These are phyloP conservation scores for Oryza brachyantha DNA, from an alignment of 176 grass and related monocot genomes.

Conservation along the genomic window DNA sequence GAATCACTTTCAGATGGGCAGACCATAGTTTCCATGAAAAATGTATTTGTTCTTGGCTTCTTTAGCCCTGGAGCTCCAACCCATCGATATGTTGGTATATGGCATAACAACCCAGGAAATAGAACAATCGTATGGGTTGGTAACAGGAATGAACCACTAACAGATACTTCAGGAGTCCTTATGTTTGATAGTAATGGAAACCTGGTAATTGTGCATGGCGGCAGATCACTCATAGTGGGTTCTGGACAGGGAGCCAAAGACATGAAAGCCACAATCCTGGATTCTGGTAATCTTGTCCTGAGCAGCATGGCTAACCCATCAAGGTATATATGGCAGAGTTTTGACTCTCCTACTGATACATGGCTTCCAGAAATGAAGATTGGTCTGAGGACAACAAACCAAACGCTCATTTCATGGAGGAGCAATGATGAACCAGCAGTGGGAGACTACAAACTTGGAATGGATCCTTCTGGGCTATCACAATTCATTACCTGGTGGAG, in stretches of 20 bases:
- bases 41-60: constrained; percentile 46
- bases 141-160: constrained; percentile 46
- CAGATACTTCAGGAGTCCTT: constrained; percentile 38
- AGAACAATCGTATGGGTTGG: constrained; percentile 49
- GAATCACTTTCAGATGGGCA: constrained; percentile 50
- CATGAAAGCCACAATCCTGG: constrained; percentile 18
- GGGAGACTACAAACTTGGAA: constrained; percentile 43
- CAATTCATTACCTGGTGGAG: constrained; percentile 30
- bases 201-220: constrained; percentile 32
- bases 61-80: constrained; percentile 42
- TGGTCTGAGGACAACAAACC: background rate
- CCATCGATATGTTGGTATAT: constrained; percentile 55
- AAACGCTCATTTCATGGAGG: constrained; percentile 43
- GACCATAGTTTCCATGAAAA: constrained; percentile 24
- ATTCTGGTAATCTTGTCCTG: constrained; percentile 47
- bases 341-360: constrained; percentile 47
- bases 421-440: constrained; percentile 30
- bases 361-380: constrained; percentile 46
- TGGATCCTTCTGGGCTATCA: background rate
- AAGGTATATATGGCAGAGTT: constrained; percentile 41
- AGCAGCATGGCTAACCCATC: background rate
- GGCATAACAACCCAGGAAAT: constrained; percentile 8
- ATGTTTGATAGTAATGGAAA: constrained; percentile 42
- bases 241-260: background rate
- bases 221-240: constrained; percentile 30